Evolutionary conservation across 2,329 filamentous ascomycete species (phyloP), one percentile per base, ranked within the genome.

Genomic region (Fusarium sp.): DNA sequence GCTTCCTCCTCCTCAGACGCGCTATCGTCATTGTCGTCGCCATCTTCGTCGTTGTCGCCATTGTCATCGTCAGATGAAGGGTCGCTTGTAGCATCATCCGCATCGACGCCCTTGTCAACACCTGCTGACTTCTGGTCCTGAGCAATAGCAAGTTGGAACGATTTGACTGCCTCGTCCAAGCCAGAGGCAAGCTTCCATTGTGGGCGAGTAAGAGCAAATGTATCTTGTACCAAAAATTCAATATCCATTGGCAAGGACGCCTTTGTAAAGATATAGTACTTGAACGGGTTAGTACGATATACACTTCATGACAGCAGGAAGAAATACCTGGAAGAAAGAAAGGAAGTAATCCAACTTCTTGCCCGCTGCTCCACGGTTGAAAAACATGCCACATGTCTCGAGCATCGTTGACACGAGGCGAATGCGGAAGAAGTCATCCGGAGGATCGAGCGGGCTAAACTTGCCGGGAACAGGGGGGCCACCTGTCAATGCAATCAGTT

Each of bases 261-360:
- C 80, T 99, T 99, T 20, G 93, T 94, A 75, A 92, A 90, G 72
- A 98, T 91, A 80, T 99, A 99, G 79, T 98, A 98, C 87, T 93
- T 69, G 49, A 44, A 63, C 58, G 66, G 18, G 48, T 68, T 28
- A 69, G 61, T 57, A 39, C n/a, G 22, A 14, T 11, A 34, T 24
- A 43, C 22, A 22, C 18, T 26, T 6, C 7, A 7, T 1, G 10
- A 3, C 9, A 4, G 14, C 17, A n/a, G 6, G n/a, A 14, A 8
- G 18, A 14, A 42, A 50, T 77, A 91, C 90, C 84, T 97, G 95
- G 74, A 99, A 94, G 81, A 98, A 98, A 0, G 92, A 95, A 64
- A 99, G 84, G 80, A 98, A 99, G 79, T 97, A 98, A 76, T 99
- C 96, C 11, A 99, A 87, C 81, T 98, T 99, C 85, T 98, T 98